Percentiles rank a stretch among this genome's conserved stretches.
phyloP scores from a whole-genome alignment of 345 rosid genomes.

The Citrus medica region DNA sequence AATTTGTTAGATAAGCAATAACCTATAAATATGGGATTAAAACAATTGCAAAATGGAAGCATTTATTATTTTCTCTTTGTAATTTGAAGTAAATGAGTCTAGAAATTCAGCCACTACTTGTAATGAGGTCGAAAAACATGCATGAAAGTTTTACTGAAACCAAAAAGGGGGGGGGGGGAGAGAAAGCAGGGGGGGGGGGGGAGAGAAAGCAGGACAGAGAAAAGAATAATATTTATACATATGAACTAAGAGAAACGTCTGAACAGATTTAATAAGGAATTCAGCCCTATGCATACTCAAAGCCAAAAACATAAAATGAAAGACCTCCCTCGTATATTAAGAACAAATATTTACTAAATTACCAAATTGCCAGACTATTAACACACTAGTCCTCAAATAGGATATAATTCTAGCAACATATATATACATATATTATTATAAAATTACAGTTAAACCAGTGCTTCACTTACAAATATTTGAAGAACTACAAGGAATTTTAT shows the following conservation, averaged over 20 bases:
- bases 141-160: background rate
- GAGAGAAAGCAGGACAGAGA: no score
- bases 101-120: background rate
- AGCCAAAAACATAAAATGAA: no score
- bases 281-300: background rate
- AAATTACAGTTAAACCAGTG: background rate
- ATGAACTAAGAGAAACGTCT: background rate
- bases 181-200: fast-evolving
- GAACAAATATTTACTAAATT: background rate
- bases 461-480: background rate
- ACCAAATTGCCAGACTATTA: background rate
- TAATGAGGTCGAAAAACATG: background rate
- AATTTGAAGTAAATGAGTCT: background rate
- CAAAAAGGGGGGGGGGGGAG: background rate
- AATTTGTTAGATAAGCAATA: background rate
- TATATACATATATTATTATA: background rate
- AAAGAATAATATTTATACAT: background rate
- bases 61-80: background rate
- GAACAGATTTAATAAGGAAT: background rate
- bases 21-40: background rate
- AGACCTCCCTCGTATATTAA: background rate
- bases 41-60: background rate
- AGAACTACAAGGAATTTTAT: constrained; percentile 1
- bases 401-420: background rate
- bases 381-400: background rate